phyloP scores from a whole-genome alignment of 805 yeast species.

The Candida sonorensis region DNA sequence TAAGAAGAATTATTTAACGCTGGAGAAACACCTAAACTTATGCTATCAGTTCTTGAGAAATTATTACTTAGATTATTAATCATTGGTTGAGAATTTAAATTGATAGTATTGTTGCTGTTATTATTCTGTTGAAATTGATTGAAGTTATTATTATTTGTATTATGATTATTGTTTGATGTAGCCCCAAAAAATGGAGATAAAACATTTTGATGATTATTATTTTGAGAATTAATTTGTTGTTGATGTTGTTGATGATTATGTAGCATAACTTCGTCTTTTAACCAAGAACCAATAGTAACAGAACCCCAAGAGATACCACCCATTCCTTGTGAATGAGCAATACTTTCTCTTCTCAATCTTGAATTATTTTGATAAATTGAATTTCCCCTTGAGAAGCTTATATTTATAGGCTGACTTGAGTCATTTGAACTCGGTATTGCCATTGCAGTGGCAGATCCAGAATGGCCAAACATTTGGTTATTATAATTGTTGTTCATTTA shows the following conservation, averaged over 20 bases:
- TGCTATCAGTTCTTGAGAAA: conserved; percentile 22
- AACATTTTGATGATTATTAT: conserved; percentile 6
- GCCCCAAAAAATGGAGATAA: conserved; percentile 19
- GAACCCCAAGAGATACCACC: conserved; percentile 99
- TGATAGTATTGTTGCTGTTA: too few species aligned
- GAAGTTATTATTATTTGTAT: conserved; percentile 6
- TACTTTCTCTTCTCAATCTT: conserved; percentile 77
- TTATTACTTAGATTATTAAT: conserved; percentile 12
- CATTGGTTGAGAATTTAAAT: conserved; percentile 6
- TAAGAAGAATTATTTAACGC: conserved; percentile 70
- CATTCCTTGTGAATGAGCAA: conserved; percentile 96
- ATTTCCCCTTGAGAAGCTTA: conserved; percentile 28
- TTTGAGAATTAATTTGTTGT: conserved; percentile 9
- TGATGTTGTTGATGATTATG: conserved; percentile 17
- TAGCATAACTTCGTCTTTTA: conserved; percentile 85
- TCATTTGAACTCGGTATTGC: conserved; percentile 25
- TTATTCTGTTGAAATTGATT: too few species aligned
- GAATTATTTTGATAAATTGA: conserved; percentile 35
- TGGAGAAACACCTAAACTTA: conserved; percentile 44
- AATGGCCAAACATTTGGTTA: conserved; percentile 19
- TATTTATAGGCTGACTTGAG: conserved; percentile 32
- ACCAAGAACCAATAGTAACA: conserved; percentile 90
- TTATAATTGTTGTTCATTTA: conserved; percentile 2
- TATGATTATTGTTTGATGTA: conserved; percentile 3
- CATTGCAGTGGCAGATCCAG: conserved; percentile 28